phyloP scores from a whole-genome alignment of 2,329 filamentous ascomycete genomes.

The Penicillium sp. region DNA sequence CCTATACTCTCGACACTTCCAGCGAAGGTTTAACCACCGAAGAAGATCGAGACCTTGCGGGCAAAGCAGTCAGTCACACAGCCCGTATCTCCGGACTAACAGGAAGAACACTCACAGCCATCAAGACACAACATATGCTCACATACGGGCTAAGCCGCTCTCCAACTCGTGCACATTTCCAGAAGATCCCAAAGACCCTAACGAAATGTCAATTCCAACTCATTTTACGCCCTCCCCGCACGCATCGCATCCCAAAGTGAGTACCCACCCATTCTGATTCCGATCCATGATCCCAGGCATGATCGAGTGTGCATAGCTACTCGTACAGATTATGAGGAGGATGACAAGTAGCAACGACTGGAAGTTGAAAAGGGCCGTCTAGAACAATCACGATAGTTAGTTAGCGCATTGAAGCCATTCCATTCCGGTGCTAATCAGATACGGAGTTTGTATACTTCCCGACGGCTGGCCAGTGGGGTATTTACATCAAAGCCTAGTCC shows the following conservation, averaged over 20 bases:
- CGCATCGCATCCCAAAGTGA: neutral
- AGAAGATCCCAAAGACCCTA: conserved; percentile 80
- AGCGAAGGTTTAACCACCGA: conserved; percentile 30
- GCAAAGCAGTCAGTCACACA: conserved; percentile 4
- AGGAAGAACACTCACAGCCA: conserved; percentile 66
- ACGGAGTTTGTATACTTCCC: neutral
- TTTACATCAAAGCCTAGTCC: neutral
- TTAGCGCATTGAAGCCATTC: conserved; percentile 14
- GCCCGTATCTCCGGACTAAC: neutral
- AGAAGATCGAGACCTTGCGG: conserved; percentile 36
- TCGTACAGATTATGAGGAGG: conserved; percentile 92
- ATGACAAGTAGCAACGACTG: conserved; percentile 92
- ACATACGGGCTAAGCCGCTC: conserved; percentile 94
- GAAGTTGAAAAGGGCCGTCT: conserved; percentile 99
- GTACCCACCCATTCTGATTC: conserved; percentile 78
- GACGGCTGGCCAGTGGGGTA: neutral
- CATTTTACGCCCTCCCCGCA: neutral
- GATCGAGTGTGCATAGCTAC: conserved; percentile 86
- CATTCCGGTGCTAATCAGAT: neutral
- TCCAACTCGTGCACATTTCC: conserved; percentile 91
- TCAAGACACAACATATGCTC: conserved; percentile 84
- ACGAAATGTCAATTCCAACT: conserved; percentile 1
- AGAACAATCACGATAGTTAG: conserved; percentile 13
- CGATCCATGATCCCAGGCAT: conserved; percentile 86
- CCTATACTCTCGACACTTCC: neutral